phyloP scores from a whole-genome alignment of 2,329 filamentous ascomycete genomes.

The Fusarium sp. region DNA sequence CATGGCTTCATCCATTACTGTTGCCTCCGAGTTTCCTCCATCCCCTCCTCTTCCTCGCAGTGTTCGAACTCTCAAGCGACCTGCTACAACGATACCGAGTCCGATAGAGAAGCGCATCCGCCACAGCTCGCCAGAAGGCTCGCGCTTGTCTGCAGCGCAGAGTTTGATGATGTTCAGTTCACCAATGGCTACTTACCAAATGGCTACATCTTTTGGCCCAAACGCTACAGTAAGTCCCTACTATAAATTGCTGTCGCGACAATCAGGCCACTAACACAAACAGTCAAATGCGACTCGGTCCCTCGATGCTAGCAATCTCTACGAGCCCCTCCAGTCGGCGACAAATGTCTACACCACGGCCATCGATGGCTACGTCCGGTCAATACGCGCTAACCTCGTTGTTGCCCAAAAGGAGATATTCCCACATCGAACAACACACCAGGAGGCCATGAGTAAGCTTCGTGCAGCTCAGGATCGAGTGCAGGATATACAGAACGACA shows the following conservation, averaged over 20 bases:
- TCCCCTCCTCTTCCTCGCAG: conserved; percentile 41
- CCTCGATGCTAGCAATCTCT: conserved; percentile 35
- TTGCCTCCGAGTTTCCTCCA: conserved; percentile 42
- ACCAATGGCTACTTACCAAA: conserved; percentile 46
- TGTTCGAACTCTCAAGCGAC: conserved; percentile 39
- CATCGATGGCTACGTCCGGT: conserved; percentile 40
- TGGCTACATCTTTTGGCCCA: conserved; percentile 37
- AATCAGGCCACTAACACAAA: not conserved
- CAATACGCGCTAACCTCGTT: conserved; percentile 39
- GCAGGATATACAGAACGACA: conserved; percentile 37
- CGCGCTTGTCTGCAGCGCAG: conserved; percentile 44
- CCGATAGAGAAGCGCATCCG: conserved; percentile 41
- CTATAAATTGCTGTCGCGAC: not conserved
- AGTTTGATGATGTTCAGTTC: conserved; percentile 47
- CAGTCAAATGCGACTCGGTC: conserved; percentile 35
- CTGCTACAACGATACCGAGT: conserved; percentile 32
- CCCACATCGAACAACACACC: conserved; percentile 43
- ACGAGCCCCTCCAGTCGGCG: conserved; percentile 41
- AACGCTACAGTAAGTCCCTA: conserved; percentile 31
- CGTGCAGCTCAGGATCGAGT: conserved; percentile 34
- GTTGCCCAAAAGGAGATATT: conserved; percentile 43
- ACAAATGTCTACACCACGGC: conserved; percentile 33
- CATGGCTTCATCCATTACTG: conserved; percentile 43
- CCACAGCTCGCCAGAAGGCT: conserved; percentile 43
- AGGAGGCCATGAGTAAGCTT: conserved; percentile 40